These are phyloP conservation scores for Lachancea meyersii DNA, from an alignment of 805 yeast genomes.

Conservation along the genomic window DNA sequence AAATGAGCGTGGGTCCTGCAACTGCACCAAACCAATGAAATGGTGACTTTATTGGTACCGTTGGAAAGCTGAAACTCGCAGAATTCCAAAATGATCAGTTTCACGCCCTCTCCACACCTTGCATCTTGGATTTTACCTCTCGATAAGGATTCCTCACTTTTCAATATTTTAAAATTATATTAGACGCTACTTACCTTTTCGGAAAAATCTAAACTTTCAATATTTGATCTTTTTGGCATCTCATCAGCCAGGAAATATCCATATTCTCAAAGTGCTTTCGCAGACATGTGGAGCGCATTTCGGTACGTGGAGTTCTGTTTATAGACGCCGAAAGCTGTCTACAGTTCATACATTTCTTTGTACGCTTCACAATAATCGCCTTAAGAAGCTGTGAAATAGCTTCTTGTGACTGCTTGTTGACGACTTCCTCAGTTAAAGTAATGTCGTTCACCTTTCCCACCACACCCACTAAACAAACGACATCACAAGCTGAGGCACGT, in stretches of 20 bases:
- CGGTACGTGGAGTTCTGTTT: not conserved
- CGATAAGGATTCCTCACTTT: no score
- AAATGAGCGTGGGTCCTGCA: no score
- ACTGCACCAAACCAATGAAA: no score
- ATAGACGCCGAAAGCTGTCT: not conserved
- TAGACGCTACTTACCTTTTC: no score
- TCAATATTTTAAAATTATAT: no score
- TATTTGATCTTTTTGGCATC: not conserved
- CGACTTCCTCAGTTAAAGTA: not conserved
- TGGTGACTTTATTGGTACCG: not conserved
- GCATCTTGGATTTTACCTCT: no score
- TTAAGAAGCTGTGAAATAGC: no score
- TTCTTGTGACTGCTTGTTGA: no score
- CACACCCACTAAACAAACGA: constrained; percentile 2
- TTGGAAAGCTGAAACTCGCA: not conserved
- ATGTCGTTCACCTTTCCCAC: constrained; percentile 1
- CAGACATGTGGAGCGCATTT: not conserved
- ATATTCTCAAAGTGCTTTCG: not conserved
- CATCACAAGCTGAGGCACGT: not conserved
- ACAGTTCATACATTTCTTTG: no score
- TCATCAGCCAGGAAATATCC: not conserved
- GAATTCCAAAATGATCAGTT: no score
- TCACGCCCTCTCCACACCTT: no score
- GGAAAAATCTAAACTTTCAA: constrained; percentile 2
- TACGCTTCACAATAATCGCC: no score